phyloP scores from a whole-genome alignment of 768 basidiomycete genomes.

The Lentinula guzmanii region DNA sequence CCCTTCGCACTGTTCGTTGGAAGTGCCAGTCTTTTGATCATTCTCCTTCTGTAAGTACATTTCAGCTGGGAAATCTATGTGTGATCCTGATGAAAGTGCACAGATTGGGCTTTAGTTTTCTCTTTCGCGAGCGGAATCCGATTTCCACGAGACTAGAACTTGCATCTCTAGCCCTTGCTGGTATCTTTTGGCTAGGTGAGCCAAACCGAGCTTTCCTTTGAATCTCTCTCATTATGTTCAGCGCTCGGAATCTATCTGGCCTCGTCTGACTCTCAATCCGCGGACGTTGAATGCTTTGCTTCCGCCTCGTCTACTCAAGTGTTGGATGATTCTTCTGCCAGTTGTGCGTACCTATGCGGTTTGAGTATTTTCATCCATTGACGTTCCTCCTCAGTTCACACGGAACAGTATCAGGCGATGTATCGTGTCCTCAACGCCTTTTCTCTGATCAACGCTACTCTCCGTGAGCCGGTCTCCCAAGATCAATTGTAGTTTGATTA shows the following conservation, averaged over 20 bases:
- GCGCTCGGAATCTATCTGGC: slow-evolving; percentile 70
- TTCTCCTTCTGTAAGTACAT: slow-evolving; percentile 55
- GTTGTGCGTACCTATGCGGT: slow-evolving; percentile 45
- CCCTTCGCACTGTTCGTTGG: slow-evolving; percentile 83
- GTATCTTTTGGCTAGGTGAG: slow-evolving; percentile 77
- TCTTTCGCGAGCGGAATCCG: slow-evolving; percentile 64
- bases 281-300: slow-evolving; percentile 79
- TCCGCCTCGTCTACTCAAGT: slow-evolving; percentile 41
- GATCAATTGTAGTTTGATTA: slow-evolving; percentile 7
- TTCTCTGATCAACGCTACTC: slow-evolving; percentile 68
- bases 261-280: slow-evolving; percentile 70
- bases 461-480: slow-evolving; percentile 40
- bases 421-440: slow-evolving; percentile 80
- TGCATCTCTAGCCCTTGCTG: slow-evolving; percentile 58
- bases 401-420: slow-evolving; percentile 85
- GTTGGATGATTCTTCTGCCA: slow-evolving; percentile 51
- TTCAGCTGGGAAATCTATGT: not conserved
- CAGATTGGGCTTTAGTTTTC: slow-evolving; percentile 61
- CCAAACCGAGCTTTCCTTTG: slow-evolving; percentile 5
- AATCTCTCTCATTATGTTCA: slow-evolving; percentile 19
- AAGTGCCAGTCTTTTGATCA: slow-evolving; percentile 60
- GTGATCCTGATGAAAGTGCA: not conserved
- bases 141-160: slow-evolving; percentile 76
- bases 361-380: slow-evolving; percentile 5
- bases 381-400: slow-evolving; percentile 51